A percentile compares a stretch with the other conserved stretches of the same genome.
Evolutionary conservation across 2,329 filamentous ascomycete species (phyloP).

Genomic region (Canariomyces notabilis): DNA sequence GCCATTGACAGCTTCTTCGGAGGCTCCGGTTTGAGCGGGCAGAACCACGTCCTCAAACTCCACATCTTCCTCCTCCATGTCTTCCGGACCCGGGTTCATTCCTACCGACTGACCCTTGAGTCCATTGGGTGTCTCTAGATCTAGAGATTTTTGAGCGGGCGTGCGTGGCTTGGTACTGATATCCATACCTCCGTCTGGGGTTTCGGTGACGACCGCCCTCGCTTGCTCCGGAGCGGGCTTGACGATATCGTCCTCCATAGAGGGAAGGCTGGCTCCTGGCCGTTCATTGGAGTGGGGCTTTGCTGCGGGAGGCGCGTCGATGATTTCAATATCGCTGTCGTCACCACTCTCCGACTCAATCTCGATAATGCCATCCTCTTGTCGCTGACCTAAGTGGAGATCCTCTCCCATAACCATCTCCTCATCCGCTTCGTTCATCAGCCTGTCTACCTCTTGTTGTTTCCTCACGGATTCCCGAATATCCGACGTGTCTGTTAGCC

Average conservation of each 20-base stretch:
- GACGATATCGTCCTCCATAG: constrained; percentile 16
- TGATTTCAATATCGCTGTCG: constrained; percentile 52
- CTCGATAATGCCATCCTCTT: constrained; percentile 50
- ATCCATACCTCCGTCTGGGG: too few relatives aligned
- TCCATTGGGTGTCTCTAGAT: neutral
- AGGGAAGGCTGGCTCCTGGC: constrained; percentile 16
- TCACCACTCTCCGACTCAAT: constrained; percentile 59
- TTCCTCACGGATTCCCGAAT: constrained; percentile 59
- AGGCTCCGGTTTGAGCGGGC: constrained; percentile 6
- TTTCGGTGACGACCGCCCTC: too few relatives aligned
- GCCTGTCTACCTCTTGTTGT: constrained; percentile 50
- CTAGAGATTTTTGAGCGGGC: neutral
- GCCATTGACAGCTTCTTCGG: constrained; percentile 8
- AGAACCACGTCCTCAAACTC: constrained; percentile 37
- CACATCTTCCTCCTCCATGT: constrained; percentile 24
- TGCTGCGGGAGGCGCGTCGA: constrained; percentile 42
- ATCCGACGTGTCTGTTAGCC: constrained; percentile 63
- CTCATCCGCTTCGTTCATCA: constrained; percentile 61
- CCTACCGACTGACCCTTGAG: neutral
- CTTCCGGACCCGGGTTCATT: constrained; percentile 10
- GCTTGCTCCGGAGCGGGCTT: too few relatives aligned
- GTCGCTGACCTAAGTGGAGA: constrained; percentile 38
- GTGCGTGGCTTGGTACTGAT: neutral
- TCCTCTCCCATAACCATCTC: constrained; percentile 54
- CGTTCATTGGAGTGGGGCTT: constrained; percentile 18